phyloP scores from a whole-genome alignment of 768 basidiomycete species.

The Coprinellus aureogranulatus region DNA sequence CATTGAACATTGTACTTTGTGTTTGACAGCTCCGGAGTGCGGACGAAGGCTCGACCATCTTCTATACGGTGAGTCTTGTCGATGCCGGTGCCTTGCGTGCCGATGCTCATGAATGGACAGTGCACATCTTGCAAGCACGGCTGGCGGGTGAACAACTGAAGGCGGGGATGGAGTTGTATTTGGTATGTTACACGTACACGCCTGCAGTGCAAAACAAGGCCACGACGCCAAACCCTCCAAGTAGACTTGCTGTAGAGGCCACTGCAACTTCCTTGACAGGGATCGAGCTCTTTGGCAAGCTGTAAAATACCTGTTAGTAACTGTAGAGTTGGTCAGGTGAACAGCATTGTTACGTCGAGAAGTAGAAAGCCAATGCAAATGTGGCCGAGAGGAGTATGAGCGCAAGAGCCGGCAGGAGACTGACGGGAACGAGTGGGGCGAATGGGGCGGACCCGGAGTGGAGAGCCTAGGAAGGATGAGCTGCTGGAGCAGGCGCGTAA shows the following conservation, averaged over 20 bases:
- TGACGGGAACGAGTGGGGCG: slow-evolving; percentile 63
- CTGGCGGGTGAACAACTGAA: slow-evolving; percentile 79
- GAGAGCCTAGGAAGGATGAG: slow-evolving; percentile 40
- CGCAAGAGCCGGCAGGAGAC: slow-evolving; percentile 70
- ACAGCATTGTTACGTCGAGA: slow-evolving; percentile 65
- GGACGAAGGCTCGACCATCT: slow-evolving; percentile 91
- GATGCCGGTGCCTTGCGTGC: not conserved
- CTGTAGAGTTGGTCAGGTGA: slow-evolving; percentile 5
- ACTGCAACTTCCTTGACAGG: slow-evolving; percentile 67
- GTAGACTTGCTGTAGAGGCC: slow-evolving; percentile 68
- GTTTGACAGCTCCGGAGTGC: slow-evolving; percentile 71
- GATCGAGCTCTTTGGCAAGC: slow-evolving; percentile 69
- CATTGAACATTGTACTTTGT: slow-evolving; percentile 6
- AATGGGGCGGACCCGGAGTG: slow-evolving; percentile 71
- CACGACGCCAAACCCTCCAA: slow-evolving; percentile 87
- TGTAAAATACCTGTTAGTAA: slow-evolving; percentile 30
- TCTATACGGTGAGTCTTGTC: slow-evolving; percentile 74
- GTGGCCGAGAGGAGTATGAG: slow-evolving; percentile 70
- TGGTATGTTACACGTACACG: slow-evolving; percentile 63
- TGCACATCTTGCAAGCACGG: slow-evolving; percentile 75
- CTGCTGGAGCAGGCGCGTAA: not conserved
- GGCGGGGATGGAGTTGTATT: slow-evolving; percentile 3
- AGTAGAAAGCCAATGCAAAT: slow-evolving; percentile 87
- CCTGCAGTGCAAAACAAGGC: slow-evolving; percentile 84
- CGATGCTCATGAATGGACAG: slow-evolving; percentile 36